Base-by-base conservation (phyloP, 345 rosid genomes). In the Ricinus communis region DNA sequence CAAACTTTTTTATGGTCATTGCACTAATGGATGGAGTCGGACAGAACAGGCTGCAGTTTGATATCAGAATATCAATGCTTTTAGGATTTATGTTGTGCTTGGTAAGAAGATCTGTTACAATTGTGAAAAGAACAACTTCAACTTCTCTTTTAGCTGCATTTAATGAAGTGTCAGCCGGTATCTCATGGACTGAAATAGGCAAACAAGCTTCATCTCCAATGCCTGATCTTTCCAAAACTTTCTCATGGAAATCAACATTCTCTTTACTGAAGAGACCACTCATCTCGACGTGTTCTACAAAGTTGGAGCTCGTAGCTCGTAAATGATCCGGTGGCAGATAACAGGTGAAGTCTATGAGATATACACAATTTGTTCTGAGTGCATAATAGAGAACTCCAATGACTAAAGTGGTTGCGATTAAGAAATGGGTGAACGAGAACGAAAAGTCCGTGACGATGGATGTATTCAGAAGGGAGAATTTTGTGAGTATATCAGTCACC, bases 1-100 rank as follows among this genome's bases (percentile, higher is more conserved):
- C 83, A 62, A 85, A 87, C 66, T 65, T 79, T 76, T 82, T 82
- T 25, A 82, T 69, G 62, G 86, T 74, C 77, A 80, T 82, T 51
- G 88, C 70, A 0, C 91, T 76, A 24, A 87, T 80, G 24, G 96
- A 87, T 9, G 96, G 96, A 28, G 87, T 81, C 14, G 93, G 89
- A 80, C 91, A 85, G 66, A 85, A 90, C 0, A 90, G 67, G 82
- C 93, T 90, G 50, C 93, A 90, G 76, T 90, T 90, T 16, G 88
- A 84, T 66, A 90, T 87, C 36, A 88, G 68, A 36, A 88, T 85
- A 68, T 90, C 96, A 12, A 88, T 85, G 73, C 75, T 77, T 74
- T 71, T 73, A 16, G 88, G 91, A 53, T 77, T 78, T 15, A 87
- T 71, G 38, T 68, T 54, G 77, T 85, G 86, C 65, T 83, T 83